These are phyloP conservation scores for Dothistroma septosporum DNA, from an alignment of 2,329 filamentous ascomycete genomes.

Conservation along the genomic window DNA sequence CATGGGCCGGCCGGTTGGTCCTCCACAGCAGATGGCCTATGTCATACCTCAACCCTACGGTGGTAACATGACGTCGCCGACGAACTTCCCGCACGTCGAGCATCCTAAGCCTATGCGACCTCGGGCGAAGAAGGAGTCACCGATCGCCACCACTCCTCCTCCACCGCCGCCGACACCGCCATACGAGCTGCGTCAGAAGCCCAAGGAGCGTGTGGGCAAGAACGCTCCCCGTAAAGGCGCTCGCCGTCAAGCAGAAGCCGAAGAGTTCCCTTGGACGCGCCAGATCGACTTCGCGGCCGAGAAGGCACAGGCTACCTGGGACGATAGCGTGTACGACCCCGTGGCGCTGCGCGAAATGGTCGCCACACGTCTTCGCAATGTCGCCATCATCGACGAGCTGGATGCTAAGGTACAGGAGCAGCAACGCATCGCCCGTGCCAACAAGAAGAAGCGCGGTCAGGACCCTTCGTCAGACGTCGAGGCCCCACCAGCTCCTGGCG, in stretches of 20 bases:
- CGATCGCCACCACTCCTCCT: constrained; percentile 16
- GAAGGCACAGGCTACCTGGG: constrained; percentile 28
- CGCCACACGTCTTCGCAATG: constrained; percentile 24
- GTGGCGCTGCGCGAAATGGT: constrained; percentile 27
- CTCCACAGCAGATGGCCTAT: constrained; percentile 15
- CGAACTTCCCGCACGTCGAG: constrained; percentile 2
- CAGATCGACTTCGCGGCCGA: constrained; percentile 28
- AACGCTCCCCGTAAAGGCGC: constrained; percentile 15
- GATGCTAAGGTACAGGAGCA: constrained; percentile 28
- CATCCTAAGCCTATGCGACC: constrained; percentile 2
- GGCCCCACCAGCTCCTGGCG: constrained; percentile 1
- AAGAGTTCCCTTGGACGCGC: constrained; percentile 34
- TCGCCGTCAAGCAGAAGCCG: constrained; percentile 25
- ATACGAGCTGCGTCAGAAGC: constrained; percentile 19
- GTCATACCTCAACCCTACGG: constrained; percentile 13
- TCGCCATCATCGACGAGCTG: constrained; percentile 24
- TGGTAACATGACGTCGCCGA: constrained; percentile 3
- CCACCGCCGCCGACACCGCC: constrained; percentile 22
- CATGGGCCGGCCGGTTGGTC: constrained; percentile 17
- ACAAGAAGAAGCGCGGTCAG: constrained; percentile 17
- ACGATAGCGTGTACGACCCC: constrained; percentile 29
- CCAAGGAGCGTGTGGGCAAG: constrained; percentile 11
- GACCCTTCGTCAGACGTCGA: constrained; percentile 15
- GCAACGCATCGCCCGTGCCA: constrained; percentile 25
- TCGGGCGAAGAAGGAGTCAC: constrained; percentile 16